Conservation (phyloP, 352 stramenopile species). For the Blastocystis sp. region DNA sequence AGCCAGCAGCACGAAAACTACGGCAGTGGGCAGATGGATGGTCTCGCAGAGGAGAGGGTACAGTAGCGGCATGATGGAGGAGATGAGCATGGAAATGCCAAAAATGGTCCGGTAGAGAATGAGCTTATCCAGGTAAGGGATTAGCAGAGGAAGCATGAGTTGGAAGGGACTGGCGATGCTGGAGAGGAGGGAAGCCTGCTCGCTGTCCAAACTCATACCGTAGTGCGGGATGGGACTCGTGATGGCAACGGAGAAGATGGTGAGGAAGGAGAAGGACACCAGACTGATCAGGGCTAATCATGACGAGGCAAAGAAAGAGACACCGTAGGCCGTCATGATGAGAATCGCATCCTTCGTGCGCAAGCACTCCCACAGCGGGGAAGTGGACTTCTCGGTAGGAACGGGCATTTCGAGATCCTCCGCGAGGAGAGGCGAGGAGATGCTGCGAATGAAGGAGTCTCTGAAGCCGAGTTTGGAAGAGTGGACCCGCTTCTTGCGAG, state of each 20-base stretch:
- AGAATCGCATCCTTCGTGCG: background rate
- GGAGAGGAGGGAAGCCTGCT: background rate
- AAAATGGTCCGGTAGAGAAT: constrained; percentile 12
- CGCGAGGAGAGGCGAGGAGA: background rate
- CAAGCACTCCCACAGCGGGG: background rate
- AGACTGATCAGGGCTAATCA: background rate
- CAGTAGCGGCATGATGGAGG: background rate
- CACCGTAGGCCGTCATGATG: background rate
- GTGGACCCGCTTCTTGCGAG: background rate
- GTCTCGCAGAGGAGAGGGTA: background rate
- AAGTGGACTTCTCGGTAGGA: background rate
- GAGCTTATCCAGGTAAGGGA: constrained; percentile 6
- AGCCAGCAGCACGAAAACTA: background rate
- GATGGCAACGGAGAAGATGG: background rate
- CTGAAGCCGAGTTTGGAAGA: too few relatives aligned
- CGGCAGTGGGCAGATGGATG: background rate
- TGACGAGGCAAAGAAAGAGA: background rate
- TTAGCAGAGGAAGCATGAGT: background rate
- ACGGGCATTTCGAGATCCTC: background rate
- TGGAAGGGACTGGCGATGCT: background rate
- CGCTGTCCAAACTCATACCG: constrained; percentile 1
- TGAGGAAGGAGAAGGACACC: background rate
- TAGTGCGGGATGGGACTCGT: background rate
- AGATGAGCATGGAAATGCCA: background rate
- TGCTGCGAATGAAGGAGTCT: background rate